Conservation (phyloP, 108 stramenopile genomes). For the Nitzschia putrida region DNA sequence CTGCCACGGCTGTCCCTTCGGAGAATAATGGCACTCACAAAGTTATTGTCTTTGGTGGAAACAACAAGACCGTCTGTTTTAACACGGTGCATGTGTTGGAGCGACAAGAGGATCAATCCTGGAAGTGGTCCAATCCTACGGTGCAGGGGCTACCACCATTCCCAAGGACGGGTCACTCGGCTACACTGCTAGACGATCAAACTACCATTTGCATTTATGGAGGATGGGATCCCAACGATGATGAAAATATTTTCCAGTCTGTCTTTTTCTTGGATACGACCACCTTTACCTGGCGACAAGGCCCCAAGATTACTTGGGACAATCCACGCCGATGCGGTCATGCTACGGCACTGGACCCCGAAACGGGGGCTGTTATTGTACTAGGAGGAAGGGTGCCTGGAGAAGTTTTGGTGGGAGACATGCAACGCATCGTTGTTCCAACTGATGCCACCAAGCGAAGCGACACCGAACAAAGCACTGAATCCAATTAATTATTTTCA, state of each 20-base stretch:
- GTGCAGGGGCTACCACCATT: slow-evolving; percentile 59
- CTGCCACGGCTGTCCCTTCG: slow-evolving; percentile 49
- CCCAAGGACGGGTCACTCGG: slow-evolving; percentile 76
- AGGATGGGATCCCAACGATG: slow-evolving; percentile 86
- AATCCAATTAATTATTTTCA: not conserved
- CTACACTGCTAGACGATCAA: slow-evolving; percentile 67
- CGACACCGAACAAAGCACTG: not conserved
- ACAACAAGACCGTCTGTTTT: slow-evolving; percentile 68
- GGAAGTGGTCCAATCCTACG: slow-evolving; percentile 73
- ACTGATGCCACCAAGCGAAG: not conserved
- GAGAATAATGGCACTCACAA: slow-evolving; percentile 17
- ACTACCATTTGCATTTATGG: slow-evolving; percentile 82
- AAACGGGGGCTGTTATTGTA: slow-evolving; percentile 54
- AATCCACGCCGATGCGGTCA: slow-evolving; percentile 65
- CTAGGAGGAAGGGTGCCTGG: slow-evolving; percentile 76
- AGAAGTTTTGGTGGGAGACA: slow-evolving; percentile 64
- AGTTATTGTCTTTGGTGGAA: slow-evolving; percentile 83
- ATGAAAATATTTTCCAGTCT: slow-evolving; percentile 72
- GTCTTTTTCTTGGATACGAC: slow-evolving; percentile 72
- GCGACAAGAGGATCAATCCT: slow-evolving; percentile 25
- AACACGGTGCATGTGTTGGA: slow-evolving; percentile 78
- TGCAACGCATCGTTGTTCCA: slow-evolving; percentile 38
- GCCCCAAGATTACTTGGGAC: slow-evolving; percentile 46
- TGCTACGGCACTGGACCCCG: slow-evolving; percentile 52
- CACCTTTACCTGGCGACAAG: slow-evolving; percentile 71